Evolutionary conservation across 2,329 filamentous ascomycete genomes (phyloP), one percentile per base, ranked within the genome.

Genomic region (Fusarium domesticum): DNA sequence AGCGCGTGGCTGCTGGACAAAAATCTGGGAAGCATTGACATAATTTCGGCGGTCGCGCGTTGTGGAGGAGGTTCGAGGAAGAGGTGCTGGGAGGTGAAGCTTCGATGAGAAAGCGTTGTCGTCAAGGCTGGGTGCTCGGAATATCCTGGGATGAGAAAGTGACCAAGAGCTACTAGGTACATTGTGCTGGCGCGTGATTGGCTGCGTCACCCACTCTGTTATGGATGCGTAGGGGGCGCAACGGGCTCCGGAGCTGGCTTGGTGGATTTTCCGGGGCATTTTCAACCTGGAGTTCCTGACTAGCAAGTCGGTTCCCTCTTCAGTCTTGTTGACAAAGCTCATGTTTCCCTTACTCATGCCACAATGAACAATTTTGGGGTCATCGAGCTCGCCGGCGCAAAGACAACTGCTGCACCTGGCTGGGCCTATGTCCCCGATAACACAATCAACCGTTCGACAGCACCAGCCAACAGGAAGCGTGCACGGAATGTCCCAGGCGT

Each of bases 381-480:
- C 59, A 84, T 95, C 68, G 85, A 95, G 57, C 74, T 96, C 45
- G 87, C 89, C 28, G 83, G 81, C 61, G 73, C 82, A 19, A 82
- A 81, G 49, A 83, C 82, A 14, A 80, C 81, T 35, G 74, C 78
- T 35, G 87, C 89, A 1, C 90, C 92, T 1, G 92, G 92, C 60
- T 97, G 90, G 86, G 89, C 89, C 11, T 96, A 96, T 64, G 88
- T 96, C 2, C 84, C 90, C 20, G 89, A 96, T 62, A 83, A 79
- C 63, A 77, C 66, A 33, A 75, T 78, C 43, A 76, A 80, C 43
- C 75, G 78, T 11, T 75, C 80, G 8, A 76, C 77, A 40, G 74
- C 75, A 47, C 75, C 71, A 46, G 68, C 71, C 53, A 79, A 77
- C 73, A 78, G 86, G 50, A 95, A 95, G 69, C 85, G 89, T 59